phyloP scores from a whole-genome alignment of 495 filamentous ascomycete species.

The Neurospora terricola region DNA sequence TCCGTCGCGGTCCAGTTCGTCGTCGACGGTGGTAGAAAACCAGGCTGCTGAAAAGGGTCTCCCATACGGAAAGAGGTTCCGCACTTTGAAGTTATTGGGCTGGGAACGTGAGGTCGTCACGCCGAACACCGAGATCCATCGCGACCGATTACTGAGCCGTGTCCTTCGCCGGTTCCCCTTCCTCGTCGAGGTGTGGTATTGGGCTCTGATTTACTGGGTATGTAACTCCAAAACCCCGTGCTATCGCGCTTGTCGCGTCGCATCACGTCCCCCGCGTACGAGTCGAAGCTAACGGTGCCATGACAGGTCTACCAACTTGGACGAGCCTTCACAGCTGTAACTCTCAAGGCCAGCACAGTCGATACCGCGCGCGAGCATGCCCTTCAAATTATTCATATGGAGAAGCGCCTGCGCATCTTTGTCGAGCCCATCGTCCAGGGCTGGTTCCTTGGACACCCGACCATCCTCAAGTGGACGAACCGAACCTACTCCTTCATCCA shows the following conservation, averaged over 20 bases:
- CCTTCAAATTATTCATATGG: slow-evolving; percentile 51
- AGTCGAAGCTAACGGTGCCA: neutral
- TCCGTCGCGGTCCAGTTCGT: neutral
- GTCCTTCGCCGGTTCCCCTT: slow-evolving; percentile 63
- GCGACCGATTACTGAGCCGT: slow-evolving; percentile 27
- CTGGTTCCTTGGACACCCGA: slow-evolving; percentile 36
- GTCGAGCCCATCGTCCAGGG: slow-evolving; percentile 50
- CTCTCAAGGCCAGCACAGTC: slow-evolving; percentile 47
- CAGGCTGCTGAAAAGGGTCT: slow-evolving; percentile 11
- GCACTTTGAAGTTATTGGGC: slow-evolving; percentile 13
- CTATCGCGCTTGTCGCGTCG: neutral
- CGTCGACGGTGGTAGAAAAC: neutral
- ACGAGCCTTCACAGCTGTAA: slow-evolving; percentile 42
- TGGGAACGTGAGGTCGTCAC: slow-evolving; percentile 17
- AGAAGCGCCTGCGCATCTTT: slow-evolving; percentile 55
- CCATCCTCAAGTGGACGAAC: slow-evolving; percentile 37
- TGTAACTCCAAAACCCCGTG: slow-evolving; percentile 32
- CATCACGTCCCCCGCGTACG: neutral
- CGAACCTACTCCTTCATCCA: slow-evolving; percentile 72
- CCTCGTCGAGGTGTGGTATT: slow-evolving; percentile 72
- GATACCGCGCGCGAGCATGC: slow-evolving; percentile 31
- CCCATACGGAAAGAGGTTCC: slow-evolving; percentile 8
- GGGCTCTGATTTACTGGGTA: slow-evolving; percentile 61
- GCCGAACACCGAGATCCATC: slow-evolving; percentile 20
- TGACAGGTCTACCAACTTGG: slow-evolving; percentile 25